Evolutionary conservation across 805 yeast species (phyloP), one percentile per base, ranked within the genome.

Genomic region (Grigorovia yakushimaensis): DNA sequence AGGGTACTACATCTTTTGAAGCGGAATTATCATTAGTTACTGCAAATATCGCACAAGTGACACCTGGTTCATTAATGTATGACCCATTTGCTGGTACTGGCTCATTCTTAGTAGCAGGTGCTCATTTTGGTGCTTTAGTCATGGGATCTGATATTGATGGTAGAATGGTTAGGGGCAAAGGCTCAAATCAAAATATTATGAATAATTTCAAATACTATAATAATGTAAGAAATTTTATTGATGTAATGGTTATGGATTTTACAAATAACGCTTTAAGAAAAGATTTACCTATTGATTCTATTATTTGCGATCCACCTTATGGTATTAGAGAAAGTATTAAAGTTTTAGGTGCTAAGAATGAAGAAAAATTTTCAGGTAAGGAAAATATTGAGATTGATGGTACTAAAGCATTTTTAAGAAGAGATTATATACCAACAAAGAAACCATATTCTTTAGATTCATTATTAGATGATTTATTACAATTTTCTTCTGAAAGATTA

Each of bases 51-150:
- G 96, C 85, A 0, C 88, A 84, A 52, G 87, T 83, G 13, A 71
- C 64, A 36, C 71, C 74, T 0, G 84, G 82, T 0, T 76, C 80
- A 46, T 59, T 88, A 3, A 77, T 84, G 60, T 91, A 87, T 60
- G 98, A 93, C 65, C 98, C 98, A 21, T 93, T 93, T 68, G 88
- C 86, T 3, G 98, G 98, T 0, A 93, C 98, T 0, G 98, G 98
- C 0, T 87, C 96, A 19, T 93, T 93, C 59, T 70, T 91, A 38
- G 83, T 88, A 1, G 89, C 96, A 1, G 95, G 88, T 11, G 87
- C 89, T 0, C 77, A 82, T 52, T 88, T 78, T 62, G 95, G 95
- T 1, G 93, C 91, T 0, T 56, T 80, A 9, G 77, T 87, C 0
- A 67, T 84, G 39, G 98, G 98, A 0, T 82, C 96, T 0, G 98